A percentile compares a stretch with the other conserved stretches of the same genome.
Conservation (phyloP, 2,329 filamentous ascomycete species). For the Ophiostoma himal-ulmi region DNA sequence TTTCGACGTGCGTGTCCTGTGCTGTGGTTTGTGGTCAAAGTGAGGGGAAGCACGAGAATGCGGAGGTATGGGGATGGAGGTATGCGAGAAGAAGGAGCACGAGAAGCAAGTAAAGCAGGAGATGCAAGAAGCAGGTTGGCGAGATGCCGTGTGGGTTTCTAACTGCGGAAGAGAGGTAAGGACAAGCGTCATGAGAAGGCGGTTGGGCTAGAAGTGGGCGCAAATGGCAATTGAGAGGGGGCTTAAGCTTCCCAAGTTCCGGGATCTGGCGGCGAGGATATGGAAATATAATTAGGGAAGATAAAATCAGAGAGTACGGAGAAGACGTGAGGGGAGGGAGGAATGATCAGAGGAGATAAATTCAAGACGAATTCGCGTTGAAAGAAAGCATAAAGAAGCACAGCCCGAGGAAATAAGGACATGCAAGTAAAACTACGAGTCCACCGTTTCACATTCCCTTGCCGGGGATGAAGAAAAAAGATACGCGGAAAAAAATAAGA, state of each 20-base stretch:
- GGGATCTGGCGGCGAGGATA: background rate
- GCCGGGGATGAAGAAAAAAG: background rate
- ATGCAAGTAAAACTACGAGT: background rate
- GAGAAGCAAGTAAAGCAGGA: background rate
- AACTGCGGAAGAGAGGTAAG: background rate
- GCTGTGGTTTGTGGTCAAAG: background rate
- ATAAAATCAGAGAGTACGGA: too few relatives aligned
- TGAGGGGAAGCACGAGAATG: conserved; percentile 3
- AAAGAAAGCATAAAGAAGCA: conserved; percentile 1
- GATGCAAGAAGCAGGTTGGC: conserved; percentile 2
- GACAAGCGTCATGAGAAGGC: conserved; percentile 7
- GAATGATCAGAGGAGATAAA: background rate
- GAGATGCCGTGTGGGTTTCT: conserved; percentile 12
- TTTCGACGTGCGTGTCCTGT: background rate
- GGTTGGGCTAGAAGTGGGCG: conserved; percentile 10
- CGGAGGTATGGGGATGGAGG: background rate
- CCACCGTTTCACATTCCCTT: conserved; percentile 11
- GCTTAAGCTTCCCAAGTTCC: background rate
- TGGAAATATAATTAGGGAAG: background rate
- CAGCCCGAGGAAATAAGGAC: background rate
- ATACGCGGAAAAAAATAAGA: conserved; percentile 14
- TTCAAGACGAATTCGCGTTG: background rate
- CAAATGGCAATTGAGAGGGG: background rate
- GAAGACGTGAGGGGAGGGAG: background rate
- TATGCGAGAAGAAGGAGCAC: background rate